These are phyloP conservation scores for Hyphodiscus sp. DNA, from an alignment of 2,329 filamentous ascomycete genomes.

Conservation along the genomic window DNA sequence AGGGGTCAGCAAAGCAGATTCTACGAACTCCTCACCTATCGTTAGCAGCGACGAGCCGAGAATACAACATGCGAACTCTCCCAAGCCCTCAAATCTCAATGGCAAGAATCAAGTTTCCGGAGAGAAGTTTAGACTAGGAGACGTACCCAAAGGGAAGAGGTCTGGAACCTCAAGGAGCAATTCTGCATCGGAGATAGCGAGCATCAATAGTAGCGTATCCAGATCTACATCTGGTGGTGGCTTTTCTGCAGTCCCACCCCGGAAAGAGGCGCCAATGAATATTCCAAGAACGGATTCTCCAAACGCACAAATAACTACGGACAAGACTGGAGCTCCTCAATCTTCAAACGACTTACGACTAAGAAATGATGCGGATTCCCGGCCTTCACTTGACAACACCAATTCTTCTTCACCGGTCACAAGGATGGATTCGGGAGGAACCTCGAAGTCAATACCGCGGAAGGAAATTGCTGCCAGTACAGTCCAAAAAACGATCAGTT, in stretches of 20 bases:
- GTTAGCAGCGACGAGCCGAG: constrained; percentile 23
- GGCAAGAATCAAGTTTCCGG: constrained; percentile 30
- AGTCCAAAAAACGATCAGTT: constrained; percentile 20
- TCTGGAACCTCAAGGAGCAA: constrained; percentile 32
- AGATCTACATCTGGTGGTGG: constrained; percentile 32
- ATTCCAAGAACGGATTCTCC: constrained; percentile 21
- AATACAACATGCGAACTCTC: constrained; percentile 25
- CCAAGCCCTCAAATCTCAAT: constrained; percentile 23
- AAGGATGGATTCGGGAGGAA: constrained; percentile 52
- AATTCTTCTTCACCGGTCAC: constrained; percentile 35
- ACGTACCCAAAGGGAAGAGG: constrained; percentile 64
- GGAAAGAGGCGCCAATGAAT: constrained; percentile 16
- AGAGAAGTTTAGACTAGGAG: constrained; percentile 72
- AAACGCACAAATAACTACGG: constrained; percentile 23
- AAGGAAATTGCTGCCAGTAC: constrained; percentile 49
- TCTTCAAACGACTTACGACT: constrained; percentile 53
- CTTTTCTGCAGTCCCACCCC: constrained; percentile 17
- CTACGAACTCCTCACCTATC: constrained; percentile 21
- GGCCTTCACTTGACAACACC: constrained; percentile 32
- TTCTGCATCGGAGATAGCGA: constrained; percentile 32
- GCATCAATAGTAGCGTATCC: constrained; percentile 20
- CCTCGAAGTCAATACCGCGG: constrained; percentile 41
- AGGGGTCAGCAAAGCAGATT: constrained; percentile 18
- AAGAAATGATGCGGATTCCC: constrained; percentile 44
- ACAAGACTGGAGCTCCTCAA: constrained; percentile 39